A percentile compares a stretch with the other conserved stretches of the same genome.
These are phyloP conservation scores for Vaccinium macrocarpon DNA, from an alignment of 148 eudicot species.

Conservation along the genomic window DNA sequence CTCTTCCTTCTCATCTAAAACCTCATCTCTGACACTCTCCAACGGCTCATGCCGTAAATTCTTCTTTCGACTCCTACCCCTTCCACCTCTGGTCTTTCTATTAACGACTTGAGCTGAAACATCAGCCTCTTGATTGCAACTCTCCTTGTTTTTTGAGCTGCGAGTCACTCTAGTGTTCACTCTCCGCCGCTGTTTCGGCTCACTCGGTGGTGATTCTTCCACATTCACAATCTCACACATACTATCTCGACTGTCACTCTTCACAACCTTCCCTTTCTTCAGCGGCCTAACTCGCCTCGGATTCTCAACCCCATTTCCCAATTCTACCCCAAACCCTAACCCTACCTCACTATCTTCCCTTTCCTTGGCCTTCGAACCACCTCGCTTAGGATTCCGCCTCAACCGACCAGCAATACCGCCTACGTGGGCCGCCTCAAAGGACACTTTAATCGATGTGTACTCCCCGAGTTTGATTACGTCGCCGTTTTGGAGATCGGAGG, in stretches of 20 bases:
- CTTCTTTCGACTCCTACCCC: neutral
- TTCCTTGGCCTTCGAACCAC: neutral
- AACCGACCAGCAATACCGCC: slow-evolving; percentile 5
- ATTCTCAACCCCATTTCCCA: slow-evolving; percentile 2
- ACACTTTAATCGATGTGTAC: slow-evolving; percentile 47
- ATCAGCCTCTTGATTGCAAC: neutral
- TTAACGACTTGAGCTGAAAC: neutral
- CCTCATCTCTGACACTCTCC: neutral
- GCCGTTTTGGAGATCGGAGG: slow-evolving; percentile 36
- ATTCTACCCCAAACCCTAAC: slow-evolving; percentile 19
- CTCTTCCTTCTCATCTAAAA: neutral
- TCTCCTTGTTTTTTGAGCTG: slow-evolving; percentile 21
- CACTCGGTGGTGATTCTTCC: neutral
- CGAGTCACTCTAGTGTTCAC: slow-evolving; percentile 41
- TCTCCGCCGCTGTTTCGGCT: slow-evolving; percentile 9
- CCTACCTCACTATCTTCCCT: slow-evolving; percentile 18
- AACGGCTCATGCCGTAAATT: neutral
- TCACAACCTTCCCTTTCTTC: slow-evolving; percentile 12
- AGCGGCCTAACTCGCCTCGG: neutral
- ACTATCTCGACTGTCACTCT: slow-evolving; percentile 16
- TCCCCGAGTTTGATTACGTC: slow-evolving; percentile 70
- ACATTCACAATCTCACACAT: neutral
- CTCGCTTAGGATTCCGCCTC: slow-evolving; percentile 32
- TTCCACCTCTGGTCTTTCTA: neutral
- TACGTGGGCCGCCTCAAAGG: neutral